phyloP scores from a whole-genome alignment of 768 basidiomycete genomes.

The Naematelia encephala region DNA sequence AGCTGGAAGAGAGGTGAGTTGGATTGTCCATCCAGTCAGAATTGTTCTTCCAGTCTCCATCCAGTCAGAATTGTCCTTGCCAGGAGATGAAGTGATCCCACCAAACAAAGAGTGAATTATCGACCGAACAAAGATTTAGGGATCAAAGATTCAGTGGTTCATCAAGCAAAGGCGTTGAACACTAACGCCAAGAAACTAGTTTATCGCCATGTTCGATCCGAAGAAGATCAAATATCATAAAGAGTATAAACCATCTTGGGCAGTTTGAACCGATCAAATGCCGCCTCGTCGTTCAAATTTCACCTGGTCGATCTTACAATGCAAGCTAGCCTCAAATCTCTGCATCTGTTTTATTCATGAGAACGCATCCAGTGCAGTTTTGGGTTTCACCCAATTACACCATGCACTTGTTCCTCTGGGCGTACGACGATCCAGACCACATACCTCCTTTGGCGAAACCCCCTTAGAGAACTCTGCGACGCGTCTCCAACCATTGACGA shows the following conservation, averaged over 20 bases:
- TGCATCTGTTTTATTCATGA: no score
- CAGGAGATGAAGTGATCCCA: no score
- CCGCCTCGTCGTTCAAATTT: background rate
- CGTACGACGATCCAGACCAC: no score
- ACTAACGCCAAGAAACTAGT: no score
- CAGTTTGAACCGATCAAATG: slow-evolving; percentile 4
- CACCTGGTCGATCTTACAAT: background rate
- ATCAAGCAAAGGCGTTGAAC: no score
- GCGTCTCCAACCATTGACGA: background rate
- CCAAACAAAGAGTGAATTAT: background rate
- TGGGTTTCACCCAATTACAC: background rate
- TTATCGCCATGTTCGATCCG: slow-evolving; percentile 46
- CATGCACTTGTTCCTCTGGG: no score
- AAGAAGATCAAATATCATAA: slow-evolving; percentile 26
- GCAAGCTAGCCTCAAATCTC: background rate
- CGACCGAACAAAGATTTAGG: no score
- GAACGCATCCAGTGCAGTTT: no score
- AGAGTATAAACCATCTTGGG: slow-evolving; percentile 29
- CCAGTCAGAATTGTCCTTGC: background rate
- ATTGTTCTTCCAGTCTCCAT: no score
- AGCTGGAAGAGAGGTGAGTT: slow-evolving; percentile 40
- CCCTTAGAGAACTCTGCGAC: no score
- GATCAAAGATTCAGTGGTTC: no score
- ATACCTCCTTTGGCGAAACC: no score
- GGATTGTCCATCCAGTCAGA: background rate